Evolutionary conservation across 805 yeast species (phyloP).

Genomic region (Suhomyces faveliae): DNA sequence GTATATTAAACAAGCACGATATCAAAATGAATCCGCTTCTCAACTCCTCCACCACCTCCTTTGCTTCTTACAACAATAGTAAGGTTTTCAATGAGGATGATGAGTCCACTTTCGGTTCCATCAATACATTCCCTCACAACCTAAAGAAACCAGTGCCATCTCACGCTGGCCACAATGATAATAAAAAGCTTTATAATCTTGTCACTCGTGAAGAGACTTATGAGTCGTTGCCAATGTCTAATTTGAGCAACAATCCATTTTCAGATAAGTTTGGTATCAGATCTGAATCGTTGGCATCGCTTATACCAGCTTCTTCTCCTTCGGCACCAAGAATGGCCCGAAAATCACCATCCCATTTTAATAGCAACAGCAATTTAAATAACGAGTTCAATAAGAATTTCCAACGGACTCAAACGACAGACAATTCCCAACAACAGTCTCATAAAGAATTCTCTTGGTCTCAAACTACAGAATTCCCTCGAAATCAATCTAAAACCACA

Average conservation of each 20-base stretch:
- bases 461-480: no score
- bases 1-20: conserved; percentile 23
- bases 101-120: conserved; percentile 1
- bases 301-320: background rate
- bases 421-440: no score
- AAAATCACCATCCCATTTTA: background rate
- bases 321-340: background rate
- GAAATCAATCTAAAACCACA: background rate
- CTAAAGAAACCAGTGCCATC: conserved; percentile 2
- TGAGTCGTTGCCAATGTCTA: conserved; percentile 11
- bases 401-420: no score
- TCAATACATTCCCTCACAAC: conserved; percentile 5
- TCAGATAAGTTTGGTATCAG: conserved; percentile 6
- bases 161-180: conserved; percentile 15
- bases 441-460: no score
- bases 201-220: conserved; percentile 1
- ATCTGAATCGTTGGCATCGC: background rate
- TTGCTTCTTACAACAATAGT: conserved; percentile 10
- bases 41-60: conserved; percentile 15
- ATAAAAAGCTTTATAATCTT: conserved; percentile 14
- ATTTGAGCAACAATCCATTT: conserved; percentile 11
- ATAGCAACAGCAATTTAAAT: no score
- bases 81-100: conserved; percentile 3
- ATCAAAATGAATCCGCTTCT: conserved; percentile 30
- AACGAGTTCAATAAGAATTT: no score